These are phyloP conservation scores for Lasiosphaeria hispida DNA, from an alignment of 495 filamentous ascomycete species.

Conservation along the genomic window DNA sequence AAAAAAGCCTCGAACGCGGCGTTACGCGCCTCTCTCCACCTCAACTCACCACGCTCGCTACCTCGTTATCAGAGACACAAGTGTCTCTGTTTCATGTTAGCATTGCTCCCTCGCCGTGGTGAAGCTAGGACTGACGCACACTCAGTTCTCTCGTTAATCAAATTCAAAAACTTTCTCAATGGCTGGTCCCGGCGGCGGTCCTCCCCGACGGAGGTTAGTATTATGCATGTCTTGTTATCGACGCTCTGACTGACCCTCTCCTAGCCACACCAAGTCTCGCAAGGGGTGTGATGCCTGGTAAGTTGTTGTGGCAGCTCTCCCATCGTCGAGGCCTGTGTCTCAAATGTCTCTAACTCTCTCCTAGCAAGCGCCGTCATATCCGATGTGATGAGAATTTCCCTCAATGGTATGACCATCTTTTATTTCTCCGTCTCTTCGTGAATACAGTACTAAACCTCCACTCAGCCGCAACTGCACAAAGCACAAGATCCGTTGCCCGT, in stretches of 20 bases:
- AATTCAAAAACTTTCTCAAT: constrained; percentile 46
- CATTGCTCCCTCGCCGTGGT: background rate
- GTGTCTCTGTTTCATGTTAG: constrained; percentile 44
- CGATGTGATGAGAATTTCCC: constrained; percentile 96
- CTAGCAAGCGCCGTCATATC: constrained; percentile 87
- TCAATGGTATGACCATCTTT: constrained; percentile 70
- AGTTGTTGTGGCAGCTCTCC: constrained; percentile 12
- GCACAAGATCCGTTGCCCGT: constrained; percentile 96
- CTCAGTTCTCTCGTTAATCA: constrained; percentile 43
- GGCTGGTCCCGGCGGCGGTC: constrained; percentile 72
- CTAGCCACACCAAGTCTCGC: constrained; percentile 93
- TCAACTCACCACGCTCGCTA: constrained; percentile 41
- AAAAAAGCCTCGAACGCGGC: constrained; percentile 22
- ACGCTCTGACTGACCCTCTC: constrained; percentile 18
- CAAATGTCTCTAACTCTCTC: constrained; percentile 19
- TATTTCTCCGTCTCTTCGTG: background rate
- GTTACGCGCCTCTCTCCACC: constrained; percentile 28
- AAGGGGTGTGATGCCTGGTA: constrained; percentile 93
- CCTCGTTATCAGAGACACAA: constrained; percentile 25
- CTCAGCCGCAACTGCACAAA: constrained; percentile 94
- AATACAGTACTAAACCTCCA: constrained; percentile 28
- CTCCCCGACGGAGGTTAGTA: constrained; percentile 61
- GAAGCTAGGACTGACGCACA: constrained; percentile 15
- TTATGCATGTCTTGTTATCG: constrained; percentile 7
- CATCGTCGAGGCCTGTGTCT: background rate